Evolutionary conservation across 2,329 filamentous ascomycete species (phyloP).

Genomic region (Pyricularia grisea): DNA sequence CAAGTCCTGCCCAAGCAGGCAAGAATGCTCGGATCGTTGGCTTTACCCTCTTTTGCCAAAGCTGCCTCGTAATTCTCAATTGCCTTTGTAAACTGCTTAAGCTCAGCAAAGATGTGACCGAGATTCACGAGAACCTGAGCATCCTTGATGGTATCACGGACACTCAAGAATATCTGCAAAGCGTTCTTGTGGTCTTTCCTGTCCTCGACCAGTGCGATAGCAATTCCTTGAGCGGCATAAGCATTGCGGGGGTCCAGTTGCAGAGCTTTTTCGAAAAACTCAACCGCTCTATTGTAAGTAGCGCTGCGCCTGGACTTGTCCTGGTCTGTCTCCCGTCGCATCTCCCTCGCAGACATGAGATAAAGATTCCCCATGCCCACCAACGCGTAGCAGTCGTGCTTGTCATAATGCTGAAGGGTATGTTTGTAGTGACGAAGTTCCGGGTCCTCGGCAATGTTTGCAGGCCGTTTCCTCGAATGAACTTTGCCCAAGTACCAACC

Average conservation of each 20-base stretch:
- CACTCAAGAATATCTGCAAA: constrained; percentile 79
- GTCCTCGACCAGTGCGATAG: constrained; percentile 88
- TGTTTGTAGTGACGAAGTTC: constrained; percentile 96
- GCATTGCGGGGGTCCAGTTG: constrained; percentile 93
- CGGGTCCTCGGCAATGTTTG: constrained; percentile 77
- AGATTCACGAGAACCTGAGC: constrained; percentile 85
- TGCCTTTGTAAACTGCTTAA: constrained; percentile 81
- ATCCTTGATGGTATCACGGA: constrained; percentile 84
- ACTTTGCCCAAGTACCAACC: constrained; percentile 89
- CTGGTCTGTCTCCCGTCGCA: constrained; percentile 80
- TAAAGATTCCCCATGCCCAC: constrained; percentile 96
- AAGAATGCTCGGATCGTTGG: constrained; percentile 66
- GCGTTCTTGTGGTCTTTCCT: constrained; percentile 80
- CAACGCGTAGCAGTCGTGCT: constrained; percentile 94
- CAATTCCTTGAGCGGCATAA: constrained; percentile 91
- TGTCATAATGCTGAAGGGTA: constrained; percentile 87
- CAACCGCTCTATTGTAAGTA: constrained; percentile 83
- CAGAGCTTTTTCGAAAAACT: constrained; percentile 96
- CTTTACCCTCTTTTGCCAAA: constrained; percentile 65
- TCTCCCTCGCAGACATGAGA: constrained; percentile 79
- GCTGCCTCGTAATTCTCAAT: constrained; percentile 93
- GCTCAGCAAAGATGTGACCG: constrained; percentile 83
- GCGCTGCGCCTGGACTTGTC: constrained; percentile 87
- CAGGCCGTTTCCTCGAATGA: constrained; percentile 67
- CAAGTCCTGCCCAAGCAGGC: constrained; percentile 83